phyloP scores from a whole-genome alignment of 306 rosid species.

The Parietaria judaica region DNA sequence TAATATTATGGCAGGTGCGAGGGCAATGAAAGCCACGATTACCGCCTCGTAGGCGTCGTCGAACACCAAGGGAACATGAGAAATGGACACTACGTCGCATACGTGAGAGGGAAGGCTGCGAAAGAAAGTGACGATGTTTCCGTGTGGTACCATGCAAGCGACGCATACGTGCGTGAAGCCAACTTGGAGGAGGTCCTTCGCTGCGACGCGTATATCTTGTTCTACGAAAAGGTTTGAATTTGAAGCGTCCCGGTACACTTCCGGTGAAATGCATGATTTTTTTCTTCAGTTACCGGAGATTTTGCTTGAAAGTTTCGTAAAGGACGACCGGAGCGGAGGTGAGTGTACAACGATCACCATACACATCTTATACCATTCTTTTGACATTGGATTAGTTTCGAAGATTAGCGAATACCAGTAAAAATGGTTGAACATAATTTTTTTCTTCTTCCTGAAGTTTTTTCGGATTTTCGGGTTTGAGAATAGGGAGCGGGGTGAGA shows the following conservation, averaged over 20 bases:
- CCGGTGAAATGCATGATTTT: constrained; percentile 7
- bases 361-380: constrained; percentile 52
- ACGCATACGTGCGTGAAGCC: constrained; percentile 52
- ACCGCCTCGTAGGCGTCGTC: constrained; percentile 64
- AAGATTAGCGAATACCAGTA: constrained; percentile 37
- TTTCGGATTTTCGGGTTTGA: too few species aligned
- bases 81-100: constrained; percentile 91
- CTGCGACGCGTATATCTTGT: constrained; percentile 80
- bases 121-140: constrained; percentile 27
- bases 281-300: background rate
- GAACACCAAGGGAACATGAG: constrained; percentile 85
- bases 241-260: background rate
- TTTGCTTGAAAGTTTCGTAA: too few species aligned
- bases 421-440: constrained; percentile 28
- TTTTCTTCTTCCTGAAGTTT: background rate
- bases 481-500: too few species aligned
- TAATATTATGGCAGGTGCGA: constrained; percentile 31
- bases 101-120: constrained; percentile 65
- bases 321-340: constrained; percentile 11
- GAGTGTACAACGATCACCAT: constrained; percentile 37
- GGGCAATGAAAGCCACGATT: constrained; percentile 43
- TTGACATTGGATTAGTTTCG: constrained; percentile 35
- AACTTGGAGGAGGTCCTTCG: constrained; percentile 65
- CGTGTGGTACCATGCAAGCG: constrained; percentile 82
- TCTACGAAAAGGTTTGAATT: constrained; percentile 57